A percentile compares a stretch with the other conserved stretches of the same genome.
These are phyloP conservation scores for Aspergillus arachidicola DNA, from an alignment of 2,329 filamentous ascomycete genomes.

Conservation along the genomic window DNA sequence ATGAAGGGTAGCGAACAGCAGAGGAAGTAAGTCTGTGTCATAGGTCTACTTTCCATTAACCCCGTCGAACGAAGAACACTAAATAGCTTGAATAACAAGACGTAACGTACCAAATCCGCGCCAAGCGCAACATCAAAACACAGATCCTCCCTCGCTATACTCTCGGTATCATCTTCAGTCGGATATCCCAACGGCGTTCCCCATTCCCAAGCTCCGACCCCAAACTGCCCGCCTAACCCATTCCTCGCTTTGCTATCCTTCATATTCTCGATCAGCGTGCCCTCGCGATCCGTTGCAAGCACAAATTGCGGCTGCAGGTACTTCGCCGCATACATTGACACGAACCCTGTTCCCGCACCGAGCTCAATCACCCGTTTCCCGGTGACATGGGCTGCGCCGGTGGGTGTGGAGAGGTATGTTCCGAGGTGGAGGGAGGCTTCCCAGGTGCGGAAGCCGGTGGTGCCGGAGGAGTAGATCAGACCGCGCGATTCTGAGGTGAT, in stretches of 20 bases:
- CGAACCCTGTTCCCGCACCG: slow-evolving; percentile 67
- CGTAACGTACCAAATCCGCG: slow-evolving; percentile 42
- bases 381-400: slow-evolving; percentile 50
- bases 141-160: slow-evolving; percentile 1
- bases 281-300: slow-evolving; percentile 65
- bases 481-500: slow-evolving; percentile 58
- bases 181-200: slow-evolving; percentile 32
- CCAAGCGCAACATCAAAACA: slow-evolving; percentile 45
- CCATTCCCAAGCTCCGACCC: slow-evolving; percentile 47
- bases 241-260: slow-evolving; percentile 41
- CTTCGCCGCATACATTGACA: slow-evolving; percentile 65
- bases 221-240: slow-evolving; percentile 26
- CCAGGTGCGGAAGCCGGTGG: slow-evolving; percentile 70
- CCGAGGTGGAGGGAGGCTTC: slow-evolving; percentile 68
- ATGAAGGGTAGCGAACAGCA: slow-evolving; percentile 58
- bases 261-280: slow-evolving; percentile 43
- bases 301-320: slow-evolving; percentile 57
- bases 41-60: slow-evolving; percentile 54
- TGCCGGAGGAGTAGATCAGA: slow-evolving; percentile 59
- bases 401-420: slow-evolving; percentile 55
- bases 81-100: background rate
- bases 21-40: slow-evolving; percentile 60
- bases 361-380: slow-evolving; percentile 64
- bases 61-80: background rate
- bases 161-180: slow-evolving; percentile 10